Base-by-base conservation (phyloP, 2,329 filamentous ascomycete genomes). In the Fusarium mangiferae region DNA sequence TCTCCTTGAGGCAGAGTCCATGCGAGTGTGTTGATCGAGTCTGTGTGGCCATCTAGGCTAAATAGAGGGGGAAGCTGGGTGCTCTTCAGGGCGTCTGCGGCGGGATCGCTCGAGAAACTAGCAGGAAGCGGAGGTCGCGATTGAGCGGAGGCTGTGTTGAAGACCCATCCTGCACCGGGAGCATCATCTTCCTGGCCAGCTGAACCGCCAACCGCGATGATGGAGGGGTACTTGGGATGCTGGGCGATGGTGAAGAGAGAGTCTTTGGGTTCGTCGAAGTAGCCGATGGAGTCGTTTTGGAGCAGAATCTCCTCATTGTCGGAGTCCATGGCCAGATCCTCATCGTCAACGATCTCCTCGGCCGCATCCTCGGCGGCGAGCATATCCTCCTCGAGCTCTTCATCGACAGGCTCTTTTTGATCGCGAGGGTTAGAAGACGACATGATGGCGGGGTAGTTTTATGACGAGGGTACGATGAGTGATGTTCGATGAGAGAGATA, bases 171-270 rank as follows among this genome's bases (percentile, higher is more conserved):
- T 26, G 92, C 91, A 68, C 98, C 96, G 1, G 89, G 89, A 2
- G 88, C 87, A 62, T 90, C 87, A 75, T 90, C 89, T 42, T 82
- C 83, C 20, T 87, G 84, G 51, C 89, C 89, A 64, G 91, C 90
- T 62, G 88, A 89, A 73, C 95, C 96, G 69, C 96, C 96, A 0
- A 96, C 98, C 7, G 95, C 93, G 68, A 98, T 87, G 68, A 98
- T 91, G 26, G 91, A 87, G 11, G 92, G 90, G 80, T 93, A 88
- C 12, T 91, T 86, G 8, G 96, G 96, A 82, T 99, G 96, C 81
- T 98, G 94, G 24, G 96, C 94, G 81, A 99, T 96, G 83, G 94
- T 91, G 86, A 98, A 99, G 79, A 99, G 93, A 69, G 93, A 95
- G 87, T 98, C 95, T 77, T 91, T 93, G 85, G 98, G 94, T 41